Base-by-base conservation (phyloP, 352 stramenopile species). In the Phytophthora idaei region DNA sequence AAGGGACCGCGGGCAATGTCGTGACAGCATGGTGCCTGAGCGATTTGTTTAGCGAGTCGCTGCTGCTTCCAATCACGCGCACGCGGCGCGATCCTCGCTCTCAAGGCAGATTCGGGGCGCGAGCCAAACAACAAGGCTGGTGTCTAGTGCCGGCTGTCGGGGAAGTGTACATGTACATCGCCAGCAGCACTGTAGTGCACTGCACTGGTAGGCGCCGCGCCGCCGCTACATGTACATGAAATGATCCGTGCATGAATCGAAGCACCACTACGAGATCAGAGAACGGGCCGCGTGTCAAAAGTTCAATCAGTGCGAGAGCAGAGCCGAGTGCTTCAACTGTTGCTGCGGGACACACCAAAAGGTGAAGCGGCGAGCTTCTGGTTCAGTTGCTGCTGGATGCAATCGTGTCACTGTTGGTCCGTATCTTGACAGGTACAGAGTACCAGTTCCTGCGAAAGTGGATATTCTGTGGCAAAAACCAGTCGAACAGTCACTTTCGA, bases 321-420 rank as follows among this genome's bases (percentile, higher is more conserved):
- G 34, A 72, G 53, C 25, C 66, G 51, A 55, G 61, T 36, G 25
- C 37, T n/a, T 4, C 36, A 42, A 42, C 5, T 37, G 8, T 3
- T 42, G 36, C 12, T 42, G 36, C 36, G 36, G 36, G 36, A 42
- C 36, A 42, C 36, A 42, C 36, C 36, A 42, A 42, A 37, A 12
- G 32, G 32, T 11, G 44, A 32, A 54, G 17, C 37, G 25, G 52
- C 52, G 32, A 37, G 32, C 32, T 37, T 37, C 15, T 57, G 44
- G 44, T 68, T 69, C 63, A 60, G 56, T 65, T 62, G 60, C 57
- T 67, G 51, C 17, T 71, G 42, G 64, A 61, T 71, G 56, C 41
- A 53, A 34, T n/a, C 54, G 56, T 65, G 55, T 48, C 48, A 66
- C 55, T 61, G 3, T 53, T 29, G 63, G 56, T 66, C 63, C 51